Evolutionary conservation across 768 basidiomycete species (phyloP).

Genomic region (Lentinula sp.): DNA sequence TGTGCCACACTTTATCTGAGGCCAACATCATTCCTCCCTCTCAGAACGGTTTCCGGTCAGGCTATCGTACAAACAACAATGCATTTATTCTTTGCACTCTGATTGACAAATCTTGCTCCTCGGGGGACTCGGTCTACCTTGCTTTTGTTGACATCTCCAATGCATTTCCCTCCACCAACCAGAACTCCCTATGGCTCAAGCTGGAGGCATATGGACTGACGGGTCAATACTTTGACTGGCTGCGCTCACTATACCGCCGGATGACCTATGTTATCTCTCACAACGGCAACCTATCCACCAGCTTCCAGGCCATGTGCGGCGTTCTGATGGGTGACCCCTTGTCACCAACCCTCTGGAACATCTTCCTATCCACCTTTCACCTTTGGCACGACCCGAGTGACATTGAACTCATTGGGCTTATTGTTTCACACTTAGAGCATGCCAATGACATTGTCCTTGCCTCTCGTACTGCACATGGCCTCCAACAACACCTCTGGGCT

Average conservation of each 20-base stretch:
- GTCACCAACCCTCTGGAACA: too few relatives aligned
- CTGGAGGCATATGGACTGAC: not conserved
- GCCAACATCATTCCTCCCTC: too few relatives aligned
- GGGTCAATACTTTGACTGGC: not conserved
- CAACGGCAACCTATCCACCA: not conserved
- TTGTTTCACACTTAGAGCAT: not conserved
- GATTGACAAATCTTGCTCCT: too few relatives aligned
- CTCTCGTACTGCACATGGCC: constrained; percentile 17
- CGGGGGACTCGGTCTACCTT: not conserved
- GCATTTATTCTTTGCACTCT: too few relatives aligned
- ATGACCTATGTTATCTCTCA: not conserved
- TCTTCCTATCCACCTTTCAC: too few relatives aligned
- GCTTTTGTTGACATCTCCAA: not conserved
- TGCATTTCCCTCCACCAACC: not conserved
- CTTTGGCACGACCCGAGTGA: too few relatives aligned
- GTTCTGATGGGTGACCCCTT: too few relatives aligned
- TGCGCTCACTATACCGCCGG: not conserved
- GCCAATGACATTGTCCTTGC: not conserved
- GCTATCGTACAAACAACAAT: too few relatives aligned
- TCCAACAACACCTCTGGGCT: not conserved
- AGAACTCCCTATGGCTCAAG: not conserved
- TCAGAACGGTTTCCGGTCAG: not conserved
- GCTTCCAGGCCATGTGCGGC: too few relatives aligned
- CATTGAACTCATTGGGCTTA: too few relatives aligned
- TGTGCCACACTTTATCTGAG: too few relatives aligned